Conservation (phyloP, 2,329 filamentous ascomycete species). For the Exophiala spinifera region DNA sequence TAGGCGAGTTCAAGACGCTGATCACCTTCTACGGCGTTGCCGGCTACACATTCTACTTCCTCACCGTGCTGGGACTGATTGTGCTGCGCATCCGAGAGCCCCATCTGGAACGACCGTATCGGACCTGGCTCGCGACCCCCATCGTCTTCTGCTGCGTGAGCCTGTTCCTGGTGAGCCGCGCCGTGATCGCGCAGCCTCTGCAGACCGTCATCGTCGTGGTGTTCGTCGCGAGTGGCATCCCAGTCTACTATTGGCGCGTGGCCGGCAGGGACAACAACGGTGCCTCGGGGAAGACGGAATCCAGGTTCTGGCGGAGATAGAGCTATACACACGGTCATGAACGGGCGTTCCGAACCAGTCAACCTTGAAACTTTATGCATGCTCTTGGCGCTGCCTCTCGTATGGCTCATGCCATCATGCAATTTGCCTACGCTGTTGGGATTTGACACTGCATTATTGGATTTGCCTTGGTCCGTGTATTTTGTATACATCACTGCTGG, state of each 20-base stretch:
- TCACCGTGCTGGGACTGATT: conserved; percentile 90
- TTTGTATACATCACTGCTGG: too few species aligned
- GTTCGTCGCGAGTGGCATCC: conserved; percentile 79
- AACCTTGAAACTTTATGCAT: too few species aligned
- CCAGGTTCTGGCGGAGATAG: conserved; percentile 42
- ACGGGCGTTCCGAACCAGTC: too few species aligned
- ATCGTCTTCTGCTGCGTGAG: conserved; percentile 99
- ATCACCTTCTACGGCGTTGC: conserved; percentile 97
- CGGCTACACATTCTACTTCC: conserved; percentile 95
- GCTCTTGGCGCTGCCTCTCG: too few species aligned
- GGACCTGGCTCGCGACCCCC: conserved; percentile 93
- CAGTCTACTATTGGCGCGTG: conserved; percentile 86
- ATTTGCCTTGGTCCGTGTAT: too few species aligned
- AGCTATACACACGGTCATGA: conserved; percentile 27
- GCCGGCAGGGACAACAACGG: conserved; percentile 56
- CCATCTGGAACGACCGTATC: conserved; percentile 82
- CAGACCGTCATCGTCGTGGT: conserved; percentile 84
- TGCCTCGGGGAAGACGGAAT: conserved; percentile 17
- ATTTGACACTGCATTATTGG: too few species aligned
- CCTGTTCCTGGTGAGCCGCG: conserved; percentile 81
- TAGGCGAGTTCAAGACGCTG: conserved; percentile 87
- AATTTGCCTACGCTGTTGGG: not conserved
- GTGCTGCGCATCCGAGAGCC: conserved; percentile 85
- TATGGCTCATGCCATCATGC: too few species aligned
- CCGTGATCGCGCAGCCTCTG: conserved; percentile 84